Evolutionary conservation across 106 monocot genomes (phyloP).

Genomic region (Dendrobium nobile): DNA sequence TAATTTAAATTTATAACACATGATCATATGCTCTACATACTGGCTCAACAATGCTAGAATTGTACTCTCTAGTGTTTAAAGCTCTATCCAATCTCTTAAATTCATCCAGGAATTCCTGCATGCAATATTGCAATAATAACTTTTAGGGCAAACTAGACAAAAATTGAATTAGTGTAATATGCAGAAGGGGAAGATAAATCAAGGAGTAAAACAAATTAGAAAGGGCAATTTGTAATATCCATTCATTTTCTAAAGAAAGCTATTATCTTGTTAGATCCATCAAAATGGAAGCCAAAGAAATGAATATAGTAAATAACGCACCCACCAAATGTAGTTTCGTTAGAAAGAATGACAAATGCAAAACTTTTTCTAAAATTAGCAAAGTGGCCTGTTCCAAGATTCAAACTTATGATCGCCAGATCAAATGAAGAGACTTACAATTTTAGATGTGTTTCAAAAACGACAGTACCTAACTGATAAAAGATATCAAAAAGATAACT

Average conservation of each 20-base stretch:
- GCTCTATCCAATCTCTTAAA: conserved; percentile 1
- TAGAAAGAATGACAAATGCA: not conserved
- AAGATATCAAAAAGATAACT: not conserved
- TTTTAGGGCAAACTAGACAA: not conserved
- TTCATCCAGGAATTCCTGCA: conserved; percentile 23
- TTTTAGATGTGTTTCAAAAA: not conserved
- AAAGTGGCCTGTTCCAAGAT: not conserved
- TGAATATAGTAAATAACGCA: not conserved
- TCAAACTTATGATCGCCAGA: not conserved
- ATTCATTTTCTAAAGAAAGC: not conserved
- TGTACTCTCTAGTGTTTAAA: conserved; percentile 8
- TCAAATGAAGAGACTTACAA: not conserved
- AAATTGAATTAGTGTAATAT: too few relatives aligned
- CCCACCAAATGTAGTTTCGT: not conserved
- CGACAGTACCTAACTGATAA: not conserved
- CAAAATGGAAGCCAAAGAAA: not conserved
- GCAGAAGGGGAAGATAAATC: too few relatives aligned
- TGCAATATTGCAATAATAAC: not conserved
- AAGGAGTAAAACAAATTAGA: too few relatives aligned
- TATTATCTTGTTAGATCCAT: not conserved
- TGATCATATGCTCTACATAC: conserved; percentile 14
- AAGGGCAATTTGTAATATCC: too few relatives aligned
- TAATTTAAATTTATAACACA: not conserved
- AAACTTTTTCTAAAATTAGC: not conserved
- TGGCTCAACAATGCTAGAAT: conserved; percentile 9